Conservation (phyloP, 164 flowering plant genomes). For the Dillenia turbinata region DNA sequence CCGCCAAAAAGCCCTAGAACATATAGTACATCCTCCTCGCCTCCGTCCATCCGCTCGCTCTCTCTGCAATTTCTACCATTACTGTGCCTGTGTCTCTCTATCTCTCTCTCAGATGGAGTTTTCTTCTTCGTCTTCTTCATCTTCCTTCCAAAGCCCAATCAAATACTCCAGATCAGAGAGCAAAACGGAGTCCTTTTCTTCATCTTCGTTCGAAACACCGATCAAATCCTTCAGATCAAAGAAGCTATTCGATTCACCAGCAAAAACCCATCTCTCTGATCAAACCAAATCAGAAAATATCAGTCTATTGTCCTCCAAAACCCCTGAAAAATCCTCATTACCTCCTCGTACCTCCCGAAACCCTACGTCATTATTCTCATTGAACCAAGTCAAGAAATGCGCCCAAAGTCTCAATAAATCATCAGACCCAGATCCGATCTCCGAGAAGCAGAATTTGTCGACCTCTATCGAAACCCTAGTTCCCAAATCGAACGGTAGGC, state of each 20-base stretch:
- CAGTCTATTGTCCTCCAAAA: slow-evolving; percentile 15
- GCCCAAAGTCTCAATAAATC: slow-evolving; percentile 22
- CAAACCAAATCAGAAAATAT: slow-evolving; percentile 8
- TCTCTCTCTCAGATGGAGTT: too few relatives aligned
- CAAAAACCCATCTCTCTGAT: slow-evolving; percentile 7
- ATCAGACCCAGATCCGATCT: background rate
- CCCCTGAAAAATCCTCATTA: slow-evolving; percentile 32
- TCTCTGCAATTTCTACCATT: background rate
- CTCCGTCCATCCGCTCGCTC: background rate
- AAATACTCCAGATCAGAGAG: too few relatives aligned
- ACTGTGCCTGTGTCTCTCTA: background rate
- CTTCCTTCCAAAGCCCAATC: too few relatives aligned
- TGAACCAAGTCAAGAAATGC: slow-evolving; percentile 26
- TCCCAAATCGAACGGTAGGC: slow-evolving; percentile 1
- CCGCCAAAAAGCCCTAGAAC: background rate
- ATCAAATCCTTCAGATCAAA: slow-evolving; percentile 26
- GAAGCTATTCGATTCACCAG: slow-evolving; percentile 15
- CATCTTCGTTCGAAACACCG: background rate
- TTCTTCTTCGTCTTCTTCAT: too few relatives aligned
- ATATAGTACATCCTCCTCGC: too few relatives aligned
- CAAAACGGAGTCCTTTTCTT: slow-evolving; percentile 8
- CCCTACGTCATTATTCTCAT: slow-evolving; percentile 16
- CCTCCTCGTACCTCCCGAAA: slow-evolving; percentile 22
- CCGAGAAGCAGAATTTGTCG: background rate
- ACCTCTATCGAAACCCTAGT: background rate